phyloP scores from a whole-genome alignment of 768 basidiomycete genomes.

The Epithele typhae region DNA sequence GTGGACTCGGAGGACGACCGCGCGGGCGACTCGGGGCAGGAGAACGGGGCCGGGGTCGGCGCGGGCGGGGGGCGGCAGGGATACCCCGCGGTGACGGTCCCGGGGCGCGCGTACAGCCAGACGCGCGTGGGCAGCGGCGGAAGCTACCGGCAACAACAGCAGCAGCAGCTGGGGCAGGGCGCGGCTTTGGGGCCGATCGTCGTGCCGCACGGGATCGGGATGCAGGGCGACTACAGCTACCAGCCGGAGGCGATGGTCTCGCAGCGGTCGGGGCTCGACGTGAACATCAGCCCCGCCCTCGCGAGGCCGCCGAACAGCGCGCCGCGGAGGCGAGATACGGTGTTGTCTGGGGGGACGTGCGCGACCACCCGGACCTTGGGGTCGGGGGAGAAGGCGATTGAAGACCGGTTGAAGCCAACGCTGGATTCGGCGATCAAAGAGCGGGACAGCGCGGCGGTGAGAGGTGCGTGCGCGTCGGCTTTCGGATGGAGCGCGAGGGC shows the following conservation, averaged over 20 bases:
- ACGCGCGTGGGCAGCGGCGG: slow-evolving; percentile 3
- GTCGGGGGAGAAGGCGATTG: slow-evolving; percentile 28
- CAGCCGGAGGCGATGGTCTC: slow-evolving; percentile 1
- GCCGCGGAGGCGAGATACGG: neutral
- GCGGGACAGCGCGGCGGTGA: slow-evolving; percentile 41
- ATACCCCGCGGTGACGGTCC: too few species aligned
- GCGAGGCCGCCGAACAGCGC: neutral
- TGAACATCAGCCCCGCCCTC: neutral
- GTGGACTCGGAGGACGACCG: slow-evolving; percentile 3
- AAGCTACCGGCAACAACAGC: slow-evolving; percentile 5
- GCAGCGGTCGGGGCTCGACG: slow-evolving; percentile 11
- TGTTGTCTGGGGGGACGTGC: too few species aligned
- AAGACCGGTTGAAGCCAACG: slow-evolving; percentile 53
- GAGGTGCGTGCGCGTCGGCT: slow-evolving; percentile 24
- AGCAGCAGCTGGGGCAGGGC: neutral
- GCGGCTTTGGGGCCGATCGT: too few species aligned
- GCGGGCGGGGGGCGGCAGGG: neutral
- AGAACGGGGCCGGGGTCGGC: neutral
- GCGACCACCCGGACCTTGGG: neutral
- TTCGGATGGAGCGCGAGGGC: neutral
- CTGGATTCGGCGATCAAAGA: slow-evolving; percentile 35
- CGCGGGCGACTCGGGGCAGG: too few species aligned
- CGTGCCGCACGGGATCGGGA: too few species aligned
- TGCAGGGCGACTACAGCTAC: neutral
- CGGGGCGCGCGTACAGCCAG: slow-evolving; percentile 1